phyloP scores from a whole-genome alignment of 306 rosid genomes.

The Lathyrus oleraceus region DNA sequence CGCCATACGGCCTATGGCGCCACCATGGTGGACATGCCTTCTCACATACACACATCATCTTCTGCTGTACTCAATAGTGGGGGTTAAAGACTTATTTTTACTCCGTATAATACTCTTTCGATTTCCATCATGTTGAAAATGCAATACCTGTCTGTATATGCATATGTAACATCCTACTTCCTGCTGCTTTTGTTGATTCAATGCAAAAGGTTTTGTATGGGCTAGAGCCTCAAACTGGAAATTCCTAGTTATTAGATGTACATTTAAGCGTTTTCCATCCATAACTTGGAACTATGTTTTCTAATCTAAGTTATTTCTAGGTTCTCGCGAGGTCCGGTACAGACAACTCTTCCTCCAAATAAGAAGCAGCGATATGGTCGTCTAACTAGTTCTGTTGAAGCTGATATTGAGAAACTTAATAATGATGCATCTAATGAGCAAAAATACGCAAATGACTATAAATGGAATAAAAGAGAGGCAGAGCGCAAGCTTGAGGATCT shows the following conservation, averaged over 20 bases:
- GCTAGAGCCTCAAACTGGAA: background rate
- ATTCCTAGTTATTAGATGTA: background rate
- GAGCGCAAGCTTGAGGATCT: slow-evolving; percentile 59
- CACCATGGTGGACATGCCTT: background rate
- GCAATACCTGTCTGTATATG: background rate
- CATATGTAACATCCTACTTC: background rate
- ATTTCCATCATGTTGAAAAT: slow-evolving; percentile 19
- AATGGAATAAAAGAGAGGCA: slow-evolving; percentile 59
- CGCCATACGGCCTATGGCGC: background rate
- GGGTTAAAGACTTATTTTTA: background rate
- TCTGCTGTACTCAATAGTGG: background rate
- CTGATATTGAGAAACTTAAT: slow-evolving; percentile 49
- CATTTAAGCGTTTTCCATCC: slow-evolving; percentile 7
- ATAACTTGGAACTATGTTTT: slow-evolving; percentile 10
- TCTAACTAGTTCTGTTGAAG: slow-evolving; percentile 70
- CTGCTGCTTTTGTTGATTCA: background rate
- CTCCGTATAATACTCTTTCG: background rate
- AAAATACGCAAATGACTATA: slow-evolving; percentile 43
- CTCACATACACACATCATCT: background rate
- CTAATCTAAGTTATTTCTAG: slow-evolving; percentile 45
- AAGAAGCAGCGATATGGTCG: slow-evolving; percentile 54
- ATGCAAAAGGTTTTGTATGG: background rate
- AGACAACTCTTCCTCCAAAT: slow-evolving; percentile 65
- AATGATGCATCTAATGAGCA: slow-evolving; percentile 41
- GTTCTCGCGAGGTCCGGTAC: slow-evolving; percentile 80